Percentiles rank a stretch among this genome's conserved stretches.
Evolutionary conservation across 805 yeast species (phyloP).

Genomic region (Pichia gijzeniarum): DNA sequence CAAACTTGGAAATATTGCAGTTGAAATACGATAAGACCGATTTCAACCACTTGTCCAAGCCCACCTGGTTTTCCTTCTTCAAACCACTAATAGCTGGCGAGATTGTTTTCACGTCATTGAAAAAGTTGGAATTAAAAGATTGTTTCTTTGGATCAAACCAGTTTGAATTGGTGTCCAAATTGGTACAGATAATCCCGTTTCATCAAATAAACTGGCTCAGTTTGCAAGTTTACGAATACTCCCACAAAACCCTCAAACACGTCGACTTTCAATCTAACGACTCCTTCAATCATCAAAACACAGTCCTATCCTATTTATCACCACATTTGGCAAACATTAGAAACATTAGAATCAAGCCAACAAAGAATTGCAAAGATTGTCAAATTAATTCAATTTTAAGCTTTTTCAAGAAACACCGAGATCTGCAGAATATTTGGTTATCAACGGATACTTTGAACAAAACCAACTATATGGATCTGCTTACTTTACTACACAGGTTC

Average conservation of each 20-base stretch:
- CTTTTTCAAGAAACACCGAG: constrained; percentile 10
- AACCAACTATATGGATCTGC: constrained; percentile 10
- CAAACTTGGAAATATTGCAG: constrained; percentile 14
- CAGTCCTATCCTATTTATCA: constrained; percentile 13
- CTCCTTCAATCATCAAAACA: constrained; percentile 3
- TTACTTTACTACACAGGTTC: constrained; percentile 6
- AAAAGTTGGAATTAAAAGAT: constrained; percentile 15
- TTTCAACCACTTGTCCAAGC: constrained; percentile 20
- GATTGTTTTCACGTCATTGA: constrained; percentile 13
- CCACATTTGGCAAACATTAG: constrained; percentile 17
- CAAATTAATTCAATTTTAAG: constrained; percentile 18
- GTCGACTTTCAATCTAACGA: not conserved
- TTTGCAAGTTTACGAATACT: constrained; percentile 22
- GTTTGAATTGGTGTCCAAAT: constrained; percentile 20
- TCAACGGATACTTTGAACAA: constrained; percentile 18
- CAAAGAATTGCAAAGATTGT: constrained; percentile 25
- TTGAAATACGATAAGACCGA: constrained; percentile 19
- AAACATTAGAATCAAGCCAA: constrained; percentile 20
- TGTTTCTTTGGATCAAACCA: constrained; percentile 24
- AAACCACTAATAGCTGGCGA: not conserved
- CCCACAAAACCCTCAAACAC: constrained; percentile 22
- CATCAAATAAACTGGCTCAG: constrained; percentile 17
- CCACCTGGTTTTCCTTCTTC: constrained; percentile 28
- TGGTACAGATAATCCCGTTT: constrained; percentile 33
- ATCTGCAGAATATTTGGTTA: constrained; percentile 14